Base-by-base conservation (phyloP, 2,329 filamentous ascomycete genomes). In the Microthyrium microscopicum region DNA sequence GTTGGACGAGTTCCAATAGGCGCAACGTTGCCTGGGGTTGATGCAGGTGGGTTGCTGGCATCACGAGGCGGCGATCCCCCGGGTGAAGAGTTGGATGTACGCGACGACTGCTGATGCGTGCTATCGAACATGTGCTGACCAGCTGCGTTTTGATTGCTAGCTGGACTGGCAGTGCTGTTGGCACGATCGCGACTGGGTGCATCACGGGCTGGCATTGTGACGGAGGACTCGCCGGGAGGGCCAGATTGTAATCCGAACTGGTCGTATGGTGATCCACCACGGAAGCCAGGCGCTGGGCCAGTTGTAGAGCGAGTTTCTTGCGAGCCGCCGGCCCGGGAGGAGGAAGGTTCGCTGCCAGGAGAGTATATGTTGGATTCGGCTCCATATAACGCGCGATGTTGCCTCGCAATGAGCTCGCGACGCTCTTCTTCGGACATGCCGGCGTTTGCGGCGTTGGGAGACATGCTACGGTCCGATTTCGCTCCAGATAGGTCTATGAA, bases 401-500 rank as follows among this genome's bases (percentile, higher is more conserved):
- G 89, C 51, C 87, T 85, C 46, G 85, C 81, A 57, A 95, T 92
- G 55, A 95, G 68, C 48, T 95, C 87, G 47, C 87, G 83, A 48
- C 87, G 87, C 51, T 93, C 85, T 48, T 94, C 85, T 62, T 95
- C 89, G 53, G 78, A 91, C 78, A 93, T 80, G 51, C 64, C 60
- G 47, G 76, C 69, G 54, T 72, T 75, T 34, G 82, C 60, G 47
- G 76, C 69, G 54, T 72, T 75, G 34, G 82, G 82, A 61, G 81
- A 89, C 61, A 84, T 70, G 47, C 81, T 77, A 54, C 82, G 80
- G 51, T 89, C 82, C 53, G 77, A 76, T 66, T 94, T 94, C 65
- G 65, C 69, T 48, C 66, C 73, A 55, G 73, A 71, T 56, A 77
- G 68, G 54, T 77, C 73, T 64, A 70, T 66, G 66, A 72, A 55